These are phyloP conservation scores for Massospora cicadina DNA, from an alignment of 371 early-diverging fungal species.

Conservation along the genomic window DNA sequence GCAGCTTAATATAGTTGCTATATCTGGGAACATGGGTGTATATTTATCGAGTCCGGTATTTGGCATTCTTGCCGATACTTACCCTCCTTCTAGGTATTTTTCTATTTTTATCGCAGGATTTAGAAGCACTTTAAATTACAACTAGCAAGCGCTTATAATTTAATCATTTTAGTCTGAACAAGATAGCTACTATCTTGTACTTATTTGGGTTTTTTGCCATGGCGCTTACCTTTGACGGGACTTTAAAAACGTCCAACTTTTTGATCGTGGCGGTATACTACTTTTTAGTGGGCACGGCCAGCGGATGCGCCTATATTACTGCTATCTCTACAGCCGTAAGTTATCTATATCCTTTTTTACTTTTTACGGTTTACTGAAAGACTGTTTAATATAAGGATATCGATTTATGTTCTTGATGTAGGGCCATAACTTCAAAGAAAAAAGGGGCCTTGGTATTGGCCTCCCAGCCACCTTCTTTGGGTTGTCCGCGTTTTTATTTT, in stretches of 20 bases:
- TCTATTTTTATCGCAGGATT: too few species aligned
- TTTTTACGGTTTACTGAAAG: too few species aligned
- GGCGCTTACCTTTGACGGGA: conserved; percentile 3
- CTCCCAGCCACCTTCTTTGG: conserved; percentile 41
- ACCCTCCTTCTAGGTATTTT: neutral
- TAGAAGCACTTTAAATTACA: too few species aligned
- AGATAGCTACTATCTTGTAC: neutral
- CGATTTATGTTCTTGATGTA: conserved; percentile 11
- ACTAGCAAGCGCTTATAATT: too few species aligned
- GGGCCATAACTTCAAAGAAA: conserved; percentile 31
- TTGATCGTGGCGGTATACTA: neutral
- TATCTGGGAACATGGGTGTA: conserved; percentile 13
- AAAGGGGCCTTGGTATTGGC: conserved; percentile 42
- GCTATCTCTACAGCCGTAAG: conserved; percentile 3
- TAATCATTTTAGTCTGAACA: neutral
- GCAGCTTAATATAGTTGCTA: conserved; percentile 13
- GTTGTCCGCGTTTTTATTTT: conserved; percentile 44
- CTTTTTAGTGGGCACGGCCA: conserved; percentile 7
- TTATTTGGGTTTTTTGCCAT: neutral
- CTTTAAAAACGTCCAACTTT: neutral
- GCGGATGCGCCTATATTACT: conserved; percentile 4
- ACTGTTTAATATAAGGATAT: neutral
- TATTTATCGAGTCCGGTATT: conserved; percentile 11
- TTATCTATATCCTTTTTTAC: neutral
- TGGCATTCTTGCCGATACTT: conserved; percentile 12